A percentile compares a stretch with the other conserved stretches of the same genome.
These are phyloP conservation scores for Mortierella sp. DNA, from an alignment of 371 early-diverging fungal genomes.

Conservation along the genomic window DNA sequence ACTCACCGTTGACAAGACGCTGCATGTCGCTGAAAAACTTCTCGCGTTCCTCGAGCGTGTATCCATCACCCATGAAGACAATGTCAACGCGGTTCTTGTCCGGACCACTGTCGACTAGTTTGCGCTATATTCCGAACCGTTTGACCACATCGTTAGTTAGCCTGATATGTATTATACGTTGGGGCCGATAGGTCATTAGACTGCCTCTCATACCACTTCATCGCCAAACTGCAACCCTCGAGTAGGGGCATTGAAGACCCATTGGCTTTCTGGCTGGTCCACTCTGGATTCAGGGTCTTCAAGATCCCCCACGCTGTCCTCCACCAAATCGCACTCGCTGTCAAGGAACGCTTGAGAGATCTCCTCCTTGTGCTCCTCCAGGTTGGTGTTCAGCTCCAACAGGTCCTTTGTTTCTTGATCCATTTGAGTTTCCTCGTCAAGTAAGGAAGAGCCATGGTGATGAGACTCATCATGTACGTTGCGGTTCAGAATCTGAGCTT, in stretches of 20 bases:
- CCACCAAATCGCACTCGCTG: conserved; percentile 22
- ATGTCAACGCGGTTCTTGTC: conserved; percentile 67
- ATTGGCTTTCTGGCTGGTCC: conserved; percentile 1
- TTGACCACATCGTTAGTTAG: background rate
- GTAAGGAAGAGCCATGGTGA: conserved; percentile 21
- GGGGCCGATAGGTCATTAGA: background rate
- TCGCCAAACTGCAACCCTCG: conserved; percentile 14
- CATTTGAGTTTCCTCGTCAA: conserved; percentile 10
- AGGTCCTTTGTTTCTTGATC: conserved; percentile 6
- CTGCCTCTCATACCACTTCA: conserved; percentile 30
- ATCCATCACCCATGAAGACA: conserved; percentile 76
- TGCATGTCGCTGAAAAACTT: conserved; percentile 64
- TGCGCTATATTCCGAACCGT: conserved; percentile 24
- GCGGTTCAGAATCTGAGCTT: conserved; percentile 23
- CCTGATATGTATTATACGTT: background rate
- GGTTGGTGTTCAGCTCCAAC: conserved; percentile 40
- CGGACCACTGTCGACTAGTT: conserved; percentile 58
- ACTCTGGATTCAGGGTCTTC: too few species aligned
- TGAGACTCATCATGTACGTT: conserved; percentile 25
- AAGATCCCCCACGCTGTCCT: too few species aligned
- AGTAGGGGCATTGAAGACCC: background rate
- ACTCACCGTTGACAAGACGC: conserved; percentile 58
- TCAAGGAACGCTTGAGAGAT: conserved; percentile 18
- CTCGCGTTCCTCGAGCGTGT: conserved; percentile 59
- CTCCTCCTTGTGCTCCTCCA: background rate